A percentile compares a stretch with the other conserved stretches of the same genome.
Evolutionary conservation across 352 stramenopile species (phyloP).

Genomic region (Pythium grandisporangium): DNA sequence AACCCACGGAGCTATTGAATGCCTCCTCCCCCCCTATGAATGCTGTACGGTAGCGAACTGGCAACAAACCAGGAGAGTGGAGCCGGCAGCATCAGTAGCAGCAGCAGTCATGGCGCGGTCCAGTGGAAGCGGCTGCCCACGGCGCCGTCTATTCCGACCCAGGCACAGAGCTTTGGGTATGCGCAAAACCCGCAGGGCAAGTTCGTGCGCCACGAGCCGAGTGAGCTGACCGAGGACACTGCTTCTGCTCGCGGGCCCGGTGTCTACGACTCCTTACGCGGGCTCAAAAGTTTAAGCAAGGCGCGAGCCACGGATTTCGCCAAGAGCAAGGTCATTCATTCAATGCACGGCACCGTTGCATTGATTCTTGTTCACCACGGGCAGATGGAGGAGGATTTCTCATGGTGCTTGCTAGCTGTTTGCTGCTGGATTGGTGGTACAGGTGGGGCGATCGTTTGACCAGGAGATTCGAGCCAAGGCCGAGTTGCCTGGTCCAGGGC

Average conservation of each 20-base stretch:
- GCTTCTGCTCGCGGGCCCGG: conserved; percentile 56
- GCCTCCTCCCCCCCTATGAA: too few species aligned
- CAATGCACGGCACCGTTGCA: too few species aligned
- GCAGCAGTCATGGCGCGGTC: too few species aligned
- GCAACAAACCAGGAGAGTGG: too few species aligned
- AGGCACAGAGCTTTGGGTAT: conserved; percentile 72
- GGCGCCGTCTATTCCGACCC: conserved; percentile 61
- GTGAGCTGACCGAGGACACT: conserved; percentile 39
- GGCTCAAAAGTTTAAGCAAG: conserved; percentile 61
- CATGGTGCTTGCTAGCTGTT: too few species aligned
- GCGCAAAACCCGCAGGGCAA: conserved; percentile 66
- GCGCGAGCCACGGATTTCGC: conserved; percentile 58
- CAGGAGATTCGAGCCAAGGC: conserved; percentile 46
- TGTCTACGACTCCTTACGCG: conserved; percentile 62
- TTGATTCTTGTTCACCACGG: too few species aligned
- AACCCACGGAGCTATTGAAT: too few species aligned
- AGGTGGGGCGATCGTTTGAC: conserved; percentile 48
- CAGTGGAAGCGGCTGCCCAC: conserved; percentile 62
- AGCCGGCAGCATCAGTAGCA: too few species aligned
- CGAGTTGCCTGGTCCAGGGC: conserved; percentile 43
- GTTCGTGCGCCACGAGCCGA: conserved; percentile 57
- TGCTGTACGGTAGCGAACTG: too few species aligned
- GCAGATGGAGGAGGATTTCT: too few species aligned
- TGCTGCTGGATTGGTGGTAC: neutral
- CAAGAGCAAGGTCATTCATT: conserved; percentile 39